Evolutionary conservation across 345 rosid genomes (phyloP).

Genomic region (Iberis pinnata): DNA sequence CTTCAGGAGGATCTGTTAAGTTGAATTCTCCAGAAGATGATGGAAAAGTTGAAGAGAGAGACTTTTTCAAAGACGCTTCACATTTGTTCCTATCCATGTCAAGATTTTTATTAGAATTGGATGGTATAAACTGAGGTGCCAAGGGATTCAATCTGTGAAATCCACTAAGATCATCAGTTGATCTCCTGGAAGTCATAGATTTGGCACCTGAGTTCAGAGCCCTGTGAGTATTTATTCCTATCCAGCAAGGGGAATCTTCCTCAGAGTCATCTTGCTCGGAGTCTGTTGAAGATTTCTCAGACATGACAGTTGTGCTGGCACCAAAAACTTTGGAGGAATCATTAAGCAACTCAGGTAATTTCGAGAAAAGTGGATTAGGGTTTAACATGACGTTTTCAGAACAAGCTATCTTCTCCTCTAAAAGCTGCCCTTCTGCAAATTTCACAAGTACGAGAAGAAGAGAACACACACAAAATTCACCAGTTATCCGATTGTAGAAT

Average conservation of each 20-base stretch:
- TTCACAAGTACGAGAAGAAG: not conserved
- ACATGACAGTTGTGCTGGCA: not conserved
- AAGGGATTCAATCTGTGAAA: conserved; percentile 37
- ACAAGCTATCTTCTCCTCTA: conserved; percentile 12
- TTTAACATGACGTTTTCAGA: conserved; percentile 1
- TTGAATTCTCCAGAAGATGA: conserved; percentile 21
- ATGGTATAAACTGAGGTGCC: conserved; percentile 49
- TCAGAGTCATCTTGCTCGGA: conserved; percentile 38
- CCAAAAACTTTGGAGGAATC: conserved; percentile 9
- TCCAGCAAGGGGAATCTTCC: conserved; percentile 69
- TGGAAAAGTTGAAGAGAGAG: conserved; percentile 28
- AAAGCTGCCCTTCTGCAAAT: conserved; percentile 13
- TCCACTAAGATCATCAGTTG: conserved; percentile 28
- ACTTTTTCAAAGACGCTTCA: conserved; percentile 27
- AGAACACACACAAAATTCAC: not conserved
- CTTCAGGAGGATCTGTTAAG: conserved; percentile 7
- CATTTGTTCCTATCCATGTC: conserved; percentile 22
- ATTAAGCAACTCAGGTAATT: conserved; percentile 20
- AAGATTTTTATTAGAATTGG: conserved; percentile 26
- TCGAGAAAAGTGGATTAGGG: conserved; percentile 5
- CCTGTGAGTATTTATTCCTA: conserved; percentile 31
- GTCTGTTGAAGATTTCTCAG: conserved; percentile 21
- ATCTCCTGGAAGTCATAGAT: conserved; percentile 18
- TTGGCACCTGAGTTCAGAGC: conserved; percentile 6
- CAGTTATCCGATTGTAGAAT: not conserved